A percentile compares a stretch with the other conserved stretches of the same genome.
phyloP scores from a whole-genome alignment of 2,329 filamentous ascomycete species.

The Colletotrichum shisoi region DNA sequence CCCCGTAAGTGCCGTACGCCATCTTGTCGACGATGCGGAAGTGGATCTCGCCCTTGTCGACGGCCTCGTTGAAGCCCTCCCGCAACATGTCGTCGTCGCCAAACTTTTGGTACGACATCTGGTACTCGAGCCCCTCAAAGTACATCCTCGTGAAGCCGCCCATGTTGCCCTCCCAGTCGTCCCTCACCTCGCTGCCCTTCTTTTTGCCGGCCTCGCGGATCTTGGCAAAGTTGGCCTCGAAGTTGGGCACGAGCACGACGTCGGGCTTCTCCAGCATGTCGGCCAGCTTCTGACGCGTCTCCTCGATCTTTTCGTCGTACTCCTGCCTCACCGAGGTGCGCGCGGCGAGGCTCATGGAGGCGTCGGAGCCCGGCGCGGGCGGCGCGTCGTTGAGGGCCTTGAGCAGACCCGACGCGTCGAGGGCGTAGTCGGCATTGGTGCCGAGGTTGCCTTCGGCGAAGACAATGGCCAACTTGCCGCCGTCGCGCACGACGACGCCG shows the following conservation, averaged over 20 bases:
- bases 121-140: constrained; percentile 54
- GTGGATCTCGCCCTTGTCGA: constrained; percentile 54
- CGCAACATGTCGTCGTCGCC: constrained; percentile 58
- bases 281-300: constrained; percentile 50
- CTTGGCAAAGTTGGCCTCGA: constrained; percentile 54
- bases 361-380: constrained; percentile 42
- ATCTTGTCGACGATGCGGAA: constrained; percentile 59
- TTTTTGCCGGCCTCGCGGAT: constrained; percentile 49
- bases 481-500: constrained; percentile 55
- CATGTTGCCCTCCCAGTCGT: constrained; percentile 56
- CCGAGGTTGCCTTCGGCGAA: constrained; percentile 56
- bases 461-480: constrained; percentile 56
- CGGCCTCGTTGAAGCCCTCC: constrained; percentile 58
- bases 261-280: constrained; percentile 50
- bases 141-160: constrained; percentile 54
- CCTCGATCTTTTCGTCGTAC: constrained; percentile 55
- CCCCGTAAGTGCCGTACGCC: constrained; percentile 53
- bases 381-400: constrained; percentile 58
- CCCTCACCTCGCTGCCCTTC: constrained; percentile 45
- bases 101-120: constrained; percentile 56
- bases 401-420: constrained; percentile 50
- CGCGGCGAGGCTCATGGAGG: constrained; percentile 53
- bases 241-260: constrained; percentile 58
- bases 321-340: constrained; percentile 54
- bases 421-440: constrained; percentile 54